Evolutionary conservation across 164 flowering plant genomes (phyloP), one percentile per base, ranked within the genome.

Genomic region (Aristolochia californica): DNA sequence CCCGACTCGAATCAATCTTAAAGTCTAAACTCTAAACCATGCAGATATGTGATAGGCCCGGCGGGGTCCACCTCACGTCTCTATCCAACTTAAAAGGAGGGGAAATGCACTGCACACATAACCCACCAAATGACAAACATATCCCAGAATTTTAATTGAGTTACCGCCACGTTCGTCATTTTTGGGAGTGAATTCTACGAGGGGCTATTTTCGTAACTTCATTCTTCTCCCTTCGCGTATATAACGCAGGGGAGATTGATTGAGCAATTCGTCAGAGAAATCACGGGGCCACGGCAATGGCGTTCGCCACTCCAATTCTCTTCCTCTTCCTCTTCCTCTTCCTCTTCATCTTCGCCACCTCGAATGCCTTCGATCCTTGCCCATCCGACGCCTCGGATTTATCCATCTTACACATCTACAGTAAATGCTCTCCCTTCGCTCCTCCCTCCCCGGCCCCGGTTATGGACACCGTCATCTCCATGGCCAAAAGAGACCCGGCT

Each of bases 381-480:
- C 20, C 78, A 24, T 25, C 74, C 9, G 78, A 73, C 51, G 64
- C 58, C 64, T 72, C 80, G 0, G 83, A 82, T 15, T 83, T 91
- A 66, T 74, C 95, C 5, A 45, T 91, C 63, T 58, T 81, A 40
- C 97, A 75, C 67, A 75, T 84, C 56, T 80, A 82, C 45, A 76
- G 94, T 63, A 80, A 81, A 71, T 84, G 95, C 79, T 85, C 96
- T 0, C 93, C 98, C 1, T 87, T 87, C 72, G 30, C 65, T 16
- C 62, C 84, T 0, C 76, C 84, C 2, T 73, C 80, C 44, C 65
- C 59, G 14, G 65, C 63, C 57, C 66, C 88, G 18, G 74, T 75
- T 80, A 43, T 69, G 47, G 74, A 78, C 68, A 80, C 87, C 0
- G 79, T 87, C 62, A 59, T 87, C 23, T 24, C 83, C 72, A 81